Evolutionary conservation across 1,284 basidiomycete species (phyloP).

Genomic region (Termitomyces sp.): DNA sequence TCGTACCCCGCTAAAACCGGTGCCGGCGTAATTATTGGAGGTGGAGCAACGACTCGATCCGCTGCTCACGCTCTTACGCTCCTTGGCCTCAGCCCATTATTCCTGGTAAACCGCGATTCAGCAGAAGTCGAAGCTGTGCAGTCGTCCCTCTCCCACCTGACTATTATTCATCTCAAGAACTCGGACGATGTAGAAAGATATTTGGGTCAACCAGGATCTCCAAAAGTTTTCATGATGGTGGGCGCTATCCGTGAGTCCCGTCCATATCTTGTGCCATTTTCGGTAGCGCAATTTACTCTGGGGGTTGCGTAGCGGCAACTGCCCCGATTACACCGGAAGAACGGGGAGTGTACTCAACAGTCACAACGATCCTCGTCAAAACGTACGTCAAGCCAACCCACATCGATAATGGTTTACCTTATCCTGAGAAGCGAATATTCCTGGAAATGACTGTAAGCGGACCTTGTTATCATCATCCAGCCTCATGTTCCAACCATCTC

Average conservation of each 20-base stretch:
- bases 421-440: constrained; percentile 25
- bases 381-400: constrained; percentile 19
- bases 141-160: constrained; percentile 18
- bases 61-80: constrained; percentile 28
- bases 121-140: constrained; percentile 34
- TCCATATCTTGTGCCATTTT: neutral
- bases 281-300: neutral
- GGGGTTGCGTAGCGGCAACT: constrained; percentile 14
- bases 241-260: constrained; percentile 25
- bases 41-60: constrained; percentile 31
- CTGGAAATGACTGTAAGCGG: constrained; percentile 28
- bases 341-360: constrained; percentile 25
- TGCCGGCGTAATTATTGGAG: constrained; percentile 29
- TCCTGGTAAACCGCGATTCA: constrained; percentile 33
- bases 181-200: constrained; percentile 23
- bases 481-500: neutral
- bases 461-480: neutral
- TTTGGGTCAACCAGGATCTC: constrained; percentile 18
- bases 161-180: constrained; percentile 23
- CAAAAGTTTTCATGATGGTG: constrained; percentile 22
- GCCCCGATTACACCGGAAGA: constrained; percentile 21
- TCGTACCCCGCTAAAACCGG: constrained; percentile 12
- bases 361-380: constrained; percentile 21
- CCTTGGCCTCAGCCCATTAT: constrained; percentile 28
- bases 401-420: constrained; percentile 16